Evolutionary conservation across 2,329 filamentous ascomycete species (phyloP).

Genomic region (Onygena corvina): DNA sequence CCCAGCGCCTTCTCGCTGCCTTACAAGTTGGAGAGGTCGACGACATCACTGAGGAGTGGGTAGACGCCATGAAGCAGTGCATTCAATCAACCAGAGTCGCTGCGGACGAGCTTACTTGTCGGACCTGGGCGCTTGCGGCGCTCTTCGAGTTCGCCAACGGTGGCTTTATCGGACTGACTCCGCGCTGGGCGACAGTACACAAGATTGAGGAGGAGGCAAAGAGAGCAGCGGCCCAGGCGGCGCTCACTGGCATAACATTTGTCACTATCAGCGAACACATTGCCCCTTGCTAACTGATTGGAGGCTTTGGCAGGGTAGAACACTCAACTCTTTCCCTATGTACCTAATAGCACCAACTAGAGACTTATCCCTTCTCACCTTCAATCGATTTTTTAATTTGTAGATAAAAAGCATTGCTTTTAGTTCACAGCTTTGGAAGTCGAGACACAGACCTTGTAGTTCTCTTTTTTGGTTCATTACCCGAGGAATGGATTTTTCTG

Average conservation of each 20-base stretch:
- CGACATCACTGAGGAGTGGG: constrained; percentile 14
- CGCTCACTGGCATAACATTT: not conserved
- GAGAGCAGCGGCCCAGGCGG: not conserved
- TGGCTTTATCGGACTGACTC: constrained; percentile 14
- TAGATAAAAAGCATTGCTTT: too few species aligned
- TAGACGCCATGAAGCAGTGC: constrained; percentile 12
- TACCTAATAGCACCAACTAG: too few species aligned
- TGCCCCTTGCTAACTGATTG: too few species aligned
- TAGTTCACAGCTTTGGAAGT: too few species aligned
- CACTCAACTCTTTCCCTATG: too few species aligned
- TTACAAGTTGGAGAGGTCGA: constrained; percentile 14
- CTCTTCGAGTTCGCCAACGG: constrained; percentile 14
- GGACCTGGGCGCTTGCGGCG: constrained; percentile 14
- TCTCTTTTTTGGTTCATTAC: too few species aligned
- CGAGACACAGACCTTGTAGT: too few species aligned
- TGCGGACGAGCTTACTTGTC: constrained; percentile 12
- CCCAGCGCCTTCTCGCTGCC: constrained; percentile 10
- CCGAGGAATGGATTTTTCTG: too few species aligned
- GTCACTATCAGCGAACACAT: not conserved
- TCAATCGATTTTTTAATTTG: too few species aligned
- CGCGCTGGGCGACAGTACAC: constrained; percentile 12
- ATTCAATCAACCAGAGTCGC: constrained; percentile 9
- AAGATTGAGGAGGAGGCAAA: constrained; percentile 14
- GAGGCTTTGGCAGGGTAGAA: too few species aligned
- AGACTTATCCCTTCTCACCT: too few species aligned